Evolutionary conservation across 2,329 filamentous ascomycete species (phyloP), one percentile per base, ranked within the genome.

Genomic region (Lanzia echinophila): DNA sequence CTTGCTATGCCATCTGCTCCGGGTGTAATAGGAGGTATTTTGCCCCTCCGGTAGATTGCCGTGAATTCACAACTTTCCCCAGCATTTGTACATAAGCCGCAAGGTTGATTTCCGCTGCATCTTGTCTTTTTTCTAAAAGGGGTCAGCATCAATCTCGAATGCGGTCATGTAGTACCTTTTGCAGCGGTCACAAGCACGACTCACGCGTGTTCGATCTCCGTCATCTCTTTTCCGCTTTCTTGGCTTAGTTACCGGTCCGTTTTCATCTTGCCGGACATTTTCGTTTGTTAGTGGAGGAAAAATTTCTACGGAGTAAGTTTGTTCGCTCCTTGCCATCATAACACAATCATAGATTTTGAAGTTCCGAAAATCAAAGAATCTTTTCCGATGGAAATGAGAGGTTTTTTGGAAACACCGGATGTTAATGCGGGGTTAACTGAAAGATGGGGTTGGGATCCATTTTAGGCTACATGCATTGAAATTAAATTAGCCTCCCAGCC

Each of bases 1-100:
- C 15, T 10, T 10, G 6, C 13, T 19, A 6, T 43, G n/a, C n/a
- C 19, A 13, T 42, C 20, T 31, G 46, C 38, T 15, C 46, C 20
- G 7, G 17, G 20, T 24, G 49, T 19, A 8, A 75, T 66, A 31
- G 70, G 68, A 7, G 74, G 73, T 33, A 73, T 55, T 57, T 74
- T 67, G 4, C 74, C 74, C 56, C 77, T 67, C 17, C 71, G 74
- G 59, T 80, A 79, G 0, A 71, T 69, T 19, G 76, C 75, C 22
- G 73, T 72, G 58, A 76, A 80, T 17, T 74, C 73, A 64, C 77
- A 80, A 13, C 19, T 47, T 17, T 36, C 45, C 6, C 32, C 32
- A 28, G 50, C 42, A 36, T 41, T 31, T 13, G n/a, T 60, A 56
- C 72, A 75, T 1, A 69, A 60, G 11, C 61, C 57, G 52, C 73